Percentiles rank a stretch among this genome's conserved stretches.
Evolutionary conservation across 164 flowering plant genomes (phyloP).

Genomic region (Pachysandra terminalis): DNA sequence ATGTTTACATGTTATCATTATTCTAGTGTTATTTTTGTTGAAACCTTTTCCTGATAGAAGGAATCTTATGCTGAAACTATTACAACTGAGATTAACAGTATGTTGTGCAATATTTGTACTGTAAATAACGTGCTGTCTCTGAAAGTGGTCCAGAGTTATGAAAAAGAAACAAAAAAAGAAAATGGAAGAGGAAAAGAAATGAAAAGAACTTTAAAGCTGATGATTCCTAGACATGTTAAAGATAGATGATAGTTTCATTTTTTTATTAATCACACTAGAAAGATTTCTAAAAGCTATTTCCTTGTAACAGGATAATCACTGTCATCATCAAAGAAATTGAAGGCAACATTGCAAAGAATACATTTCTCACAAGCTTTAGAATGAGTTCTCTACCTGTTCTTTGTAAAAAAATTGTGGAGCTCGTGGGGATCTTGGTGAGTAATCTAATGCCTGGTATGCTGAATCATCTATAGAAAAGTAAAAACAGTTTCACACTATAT

Average conservation of each 20-base stretch:
- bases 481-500: neutral
- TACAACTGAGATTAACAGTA: neutral
- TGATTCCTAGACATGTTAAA: neutral
- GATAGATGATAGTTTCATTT: neutral
- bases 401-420: constrained; percentile 79
- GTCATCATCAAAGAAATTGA: constrained; percentile 86
- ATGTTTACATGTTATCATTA: neutral
- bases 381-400: constrained; percentile 66
- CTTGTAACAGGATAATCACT: constrained; percentile 64
- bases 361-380: constrained; percentile 79
- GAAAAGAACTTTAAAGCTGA: too few species aligned
- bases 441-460: neutral
- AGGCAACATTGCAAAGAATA: constrained; percentile 65
- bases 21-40: neutral
- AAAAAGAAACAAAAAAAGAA: too few species aligned
- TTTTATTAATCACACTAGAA: neutral
- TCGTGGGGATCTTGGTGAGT: constrained; percentile 84
- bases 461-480: neutral
- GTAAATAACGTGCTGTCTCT: neutral
- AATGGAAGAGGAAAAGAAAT: too few species aligned
- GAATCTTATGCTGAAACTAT: neutral
- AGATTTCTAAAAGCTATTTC: neutral
- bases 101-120: too few species aligned
- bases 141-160: neutral
- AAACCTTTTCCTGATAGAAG: neutral